Evolutionary conservation across 2,329 filamentous ascomycete species (phyloP).

Genomic region (Arthrobotrys entomopaga): DNA sequence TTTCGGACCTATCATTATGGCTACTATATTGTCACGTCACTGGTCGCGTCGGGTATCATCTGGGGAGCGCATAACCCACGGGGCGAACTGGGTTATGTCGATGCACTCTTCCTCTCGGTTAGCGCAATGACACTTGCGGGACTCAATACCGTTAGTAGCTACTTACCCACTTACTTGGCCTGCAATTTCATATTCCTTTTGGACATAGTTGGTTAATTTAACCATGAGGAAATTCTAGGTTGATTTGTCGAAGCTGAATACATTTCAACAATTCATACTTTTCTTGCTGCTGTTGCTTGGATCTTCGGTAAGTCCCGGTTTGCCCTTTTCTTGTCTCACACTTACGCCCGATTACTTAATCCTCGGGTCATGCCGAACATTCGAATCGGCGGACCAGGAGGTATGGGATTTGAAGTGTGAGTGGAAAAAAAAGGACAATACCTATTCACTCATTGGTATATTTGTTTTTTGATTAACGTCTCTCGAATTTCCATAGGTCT

Average conservation of each 20-base stretch:
- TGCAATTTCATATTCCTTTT: conserved; percentile 11
- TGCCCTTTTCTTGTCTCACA: too few relatives aligned
- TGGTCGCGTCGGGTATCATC: conserved; percentile 50
- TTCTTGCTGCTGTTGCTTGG: conserved; percentile 74
- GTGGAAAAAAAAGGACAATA: too few relatives aligned
- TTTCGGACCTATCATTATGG: conserved; percentile 52
- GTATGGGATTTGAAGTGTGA: too few relatives aligned
- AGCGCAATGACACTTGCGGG: conserved; percentile 76
- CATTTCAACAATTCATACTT: conserved; percentile 74
- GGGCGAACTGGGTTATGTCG: conserved; percentile 67
- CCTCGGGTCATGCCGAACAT: background rate
- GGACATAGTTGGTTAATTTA: conserved; percentile 32
- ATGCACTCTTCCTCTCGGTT: conserved; percentile 74
- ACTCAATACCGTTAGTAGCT: conserved; percentile 71
- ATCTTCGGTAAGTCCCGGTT: conserved; percentile 66
- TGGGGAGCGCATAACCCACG: conserved; percentile 44
- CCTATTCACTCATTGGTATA: too few relatives aligned
- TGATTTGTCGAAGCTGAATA: conserved; percentile 65
- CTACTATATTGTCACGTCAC: conserved; percentile 50
- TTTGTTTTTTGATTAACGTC: too few relatives aligned
- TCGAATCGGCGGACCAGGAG: background rate
- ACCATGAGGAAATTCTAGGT: conserved; percentile 47
- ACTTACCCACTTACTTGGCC: too few relatives aligned
- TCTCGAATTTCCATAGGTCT: too few relatives aligned
- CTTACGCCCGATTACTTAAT: background rate